Evolutionary conservation across 2,329 filamentous ascomycete genomes (phyloP), one percentile per base, ranked within the genome.

Genomic region (Hymenoscyphus linearis): DNA sequence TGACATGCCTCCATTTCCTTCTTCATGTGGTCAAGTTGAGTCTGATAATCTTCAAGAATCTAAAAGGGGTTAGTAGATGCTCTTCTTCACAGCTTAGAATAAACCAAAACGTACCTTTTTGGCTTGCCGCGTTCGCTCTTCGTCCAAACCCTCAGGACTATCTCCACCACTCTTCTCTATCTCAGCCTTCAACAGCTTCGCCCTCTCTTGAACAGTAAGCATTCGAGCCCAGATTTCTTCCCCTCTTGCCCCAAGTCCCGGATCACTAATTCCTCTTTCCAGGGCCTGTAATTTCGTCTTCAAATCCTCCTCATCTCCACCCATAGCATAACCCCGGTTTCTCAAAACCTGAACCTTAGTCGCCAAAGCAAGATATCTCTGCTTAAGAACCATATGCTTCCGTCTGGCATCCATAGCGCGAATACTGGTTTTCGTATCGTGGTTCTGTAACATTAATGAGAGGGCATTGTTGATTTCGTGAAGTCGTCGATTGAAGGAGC

Each of bases 171-270:
- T 79, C 76, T 85, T 87, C 72, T 88, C 89, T 61, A 91, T 81
- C 77, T 95, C 90, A 68, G 84, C 85, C 70, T 88, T 87, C 67
- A 96, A 75, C 69, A 85, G 82, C 66, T 87, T 84, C 25, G 89
- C 87, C 66, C 91, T 85, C 64, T 89, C 88, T 65, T 89, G 80
- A 55, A 95, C 78, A 40, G 88, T 83, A 55, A 92, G 87, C 76
- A 95, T 83, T 53, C 90, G 80, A 66, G 90, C 91, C 90, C 90
- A 95, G 52, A 95, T 85, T 77, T 95, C 90, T 74, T 95, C 91
- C 71, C 91, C 87, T 66, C 89, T 80, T 2, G 89, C 90, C 40
- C 84, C 83, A 60, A 93, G 80, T 7, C 86, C 86, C 7, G 91
- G 90, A 70, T 95, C 90, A 65, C 86, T 85, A 31, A 91, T 84